Evolutionary conservation across 306 rosid species (phyloP), one percentile per base, ranked within the genome.

Genomic region (Begonia masoniana): DNA sequence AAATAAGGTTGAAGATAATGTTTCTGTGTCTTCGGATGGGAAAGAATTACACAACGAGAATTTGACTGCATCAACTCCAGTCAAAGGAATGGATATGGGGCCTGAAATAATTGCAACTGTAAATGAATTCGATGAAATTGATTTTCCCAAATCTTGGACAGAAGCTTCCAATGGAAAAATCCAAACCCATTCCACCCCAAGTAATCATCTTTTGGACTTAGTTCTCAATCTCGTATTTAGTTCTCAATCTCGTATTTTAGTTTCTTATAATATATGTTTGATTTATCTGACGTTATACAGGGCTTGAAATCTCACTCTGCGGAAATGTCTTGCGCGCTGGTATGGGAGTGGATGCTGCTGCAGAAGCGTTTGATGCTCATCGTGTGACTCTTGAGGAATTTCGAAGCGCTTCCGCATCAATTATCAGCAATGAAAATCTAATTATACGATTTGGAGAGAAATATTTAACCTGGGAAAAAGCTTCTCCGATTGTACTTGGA

Each of bases 391-490:
- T 74, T 24, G 88, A 68, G 51, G 77, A 77, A 59, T 92, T 81
- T 61, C 65, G 57, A 66, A 71, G 57, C 63, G 79, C 88, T 52
- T 79, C 93, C n/a, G 24, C 71, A 51, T 74, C 81, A 50, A 62
- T 86, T 58, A 67, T 74, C 58, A 83, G 78, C 67, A 79, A 86
- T 72, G 88, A 71, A 64, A 81, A 81, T 52, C 80, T 92, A 43
- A 65, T 83, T 54, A 57, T 92, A 67, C 77, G 73, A 73, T 72
- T 55, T 61, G 75, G 75, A 62, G 95, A 68, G 52, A 77, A 63
- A 60, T 92, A 92, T 81, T 74, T 86, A 62, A 62, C 53, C 1
- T 91, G 99, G 99, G 96, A 73, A 57, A 86, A 81, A 65, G 99
- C 93, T 41, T 88, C 99, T 71, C 88, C 78, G 48, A 73, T 77